Conservation (phyloP, 2,329 filamentous ascomycete genomes). For the Penicillium psychrosexuale region DNA sequence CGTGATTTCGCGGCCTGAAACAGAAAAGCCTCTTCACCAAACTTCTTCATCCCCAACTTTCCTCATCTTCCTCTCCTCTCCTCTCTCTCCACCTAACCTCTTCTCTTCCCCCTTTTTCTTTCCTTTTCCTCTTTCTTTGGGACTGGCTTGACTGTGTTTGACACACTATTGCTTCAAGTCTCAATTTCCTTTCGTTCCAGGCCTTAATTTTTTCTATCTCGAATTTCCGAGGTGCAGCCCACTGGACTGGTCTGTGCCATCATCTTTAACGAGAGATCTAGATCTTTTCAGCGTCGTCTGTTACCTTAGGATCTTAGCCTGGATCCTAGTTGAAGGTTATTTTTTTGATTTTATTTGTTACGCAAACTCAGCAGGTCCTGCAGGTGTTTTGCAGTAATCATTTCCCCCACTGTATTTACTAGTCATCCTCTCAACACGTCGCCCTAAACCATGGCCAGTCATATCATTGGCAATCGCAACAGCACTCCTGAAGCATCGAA, state of each 20-base stretch:
- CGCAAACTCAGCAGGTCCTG: conserved; percentile 70
- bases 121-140: conserved; percentile 27
- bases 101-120: conserved; percentile 18
- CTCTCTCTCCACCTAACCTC: conserved; percentile 16
- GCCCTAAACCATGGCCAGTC: conserved; percentile 54
- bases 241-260: conserved; percentile 47
- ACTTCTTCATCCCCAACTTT: conserved; percentile 19
- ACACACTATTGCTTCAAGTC: conserved; percentile 43
- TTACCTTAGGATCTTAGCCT: conserved; percentile 17
- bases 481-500: conserved; percentile 91
- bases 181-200: conserved; percentile 40
- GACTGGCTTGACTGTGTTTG: conserved; percentile 42
- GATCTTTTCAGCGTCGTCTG: conserved; percentile 25
- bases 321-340: conserved; percentile 16
- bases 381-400: conserved; percentile 59
- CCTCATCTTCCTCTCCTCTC: conserved; percentile 19
- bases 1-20: conserved; percentile 25
- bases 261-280: conserved; percentile 29
- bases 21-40: conserved; percentile 24
- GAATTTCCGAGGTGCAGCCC: conserved; percentile 41
- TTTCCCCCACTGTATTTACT: conserved; percentile 36
- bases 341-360: conserved; percentile 24
- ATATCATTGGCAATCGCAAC: conserved; percentile 80
- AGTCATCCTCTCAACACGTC: conserved; percentile 20
- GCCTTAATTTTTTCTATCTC: conserved; percentile 14